Evolutionary conservation across 192 early-diverging fungal species (phyloP), one percentile per base, ranked within the genome.

Genomic region (Linderina pennispora): DNA sequence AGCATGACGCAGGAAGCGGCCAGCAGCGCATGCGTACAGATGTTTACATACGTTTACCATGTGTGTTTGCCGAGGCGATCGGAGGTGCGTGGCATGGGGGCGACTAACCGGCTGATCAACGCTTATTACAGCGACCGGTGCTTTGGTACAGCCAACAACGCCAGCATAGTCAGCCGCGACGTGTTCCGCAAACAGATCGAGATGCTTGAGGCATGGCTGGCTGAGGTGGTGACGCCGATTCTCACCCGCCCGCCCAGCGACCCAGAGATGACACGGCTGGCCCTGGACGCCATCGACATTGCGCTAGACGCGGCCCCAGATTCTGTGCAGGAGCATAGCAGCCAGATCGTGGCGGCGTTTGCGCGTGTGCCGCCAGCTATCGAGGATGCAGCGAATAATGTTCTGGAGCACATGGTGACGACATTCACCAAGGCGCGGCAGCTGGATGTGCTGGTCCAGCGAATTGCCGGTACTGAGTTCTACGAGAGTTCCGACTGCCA

Each of bases 271-370:
- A 20, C 53, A n/a, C 22, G 19, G 7, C 28, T 53, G 9, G 66
- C 59, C 14, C 35, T 70, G 11, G 39, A 44, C 8, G 60, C 47
- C 4, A 37, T 58, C 9, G 43, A 38, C n/a, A 35, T 62, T 7
- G 59, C 55, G 8, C 55, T 70, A 13, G 55, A 62, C 23, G 59
- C 60, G 5, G 55, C 50, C 15, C 55, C 67, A 1, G 60, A 63
- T 1, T 21, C 45, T 16, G 55, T 58, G n/a, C 47, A 53, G n/a
- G 25, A 25, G 8, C 45, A 58, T 8, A 48, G 47, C n/a, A 36
- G 37, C 16, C 37, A 33, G 18, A 36, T 70, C 8, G 42, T 62
- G 3, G 24, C 45, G 1, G 50, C 52, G 6, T 45, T 70, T 17
- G 31, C 52, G 20, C 47, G 31, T 7, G 56, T 54, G 4, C 51